These are phyloP conservation scores for Candida stauntonica DNA, from an alignment of 805 yeast species.

Conservation along the genomic window DNA sequence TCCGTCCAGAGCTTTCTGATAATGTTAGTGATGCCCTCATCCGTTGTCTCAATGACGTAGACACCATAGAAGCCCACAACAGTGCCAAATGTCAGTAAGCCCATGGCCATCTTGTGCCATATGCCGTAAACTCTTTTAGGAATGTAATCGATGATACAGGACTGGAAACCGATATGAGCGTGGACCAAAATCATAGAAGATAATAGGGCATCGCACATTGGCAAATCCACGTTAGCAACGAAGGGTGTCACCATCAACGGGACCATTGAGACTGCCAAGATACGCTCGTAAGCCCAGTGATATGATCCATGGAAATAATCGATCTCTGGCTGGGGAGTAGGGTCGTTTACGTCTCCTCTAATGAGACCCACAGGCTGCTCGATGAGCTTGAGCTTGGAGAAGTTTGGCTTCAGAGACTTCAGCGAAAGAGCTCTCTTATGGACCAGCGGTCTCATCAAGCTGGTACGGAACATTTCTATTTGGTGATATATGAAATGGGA, in stretches of 20 bases:
- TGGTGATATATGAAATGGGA: not conserved
- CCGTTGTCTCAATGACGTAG: slow-evolving; percentile 74
- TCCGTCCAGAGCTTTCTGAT: slow-evolving; percentile 38
- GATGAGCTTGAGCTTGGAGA: slow-evolving; percentile 38
- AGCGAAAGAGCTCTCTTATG: slow-evolving; percentile 5
- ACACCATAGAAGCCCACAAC: slow-evolving; percentile 70
- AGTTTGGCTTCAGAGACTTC: slow-evolving; percentile 25
- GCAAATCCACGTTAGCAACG: slow-evolving; percentile 43
- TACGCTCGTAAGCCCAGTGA: slow-evolving; percentile 72
- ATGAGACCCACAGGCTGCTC: slow-evolving; percentile 73
- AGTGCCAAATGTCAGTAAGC: slow-evolving; percentile 68
- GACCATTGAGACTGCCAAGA: slow-evolving; percentile 53
- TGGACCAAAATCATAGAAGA: slow-evolving; percentile 56
- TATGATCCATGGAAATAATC: slow-evolving; percentile 59
- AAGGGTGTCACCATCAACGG: slow-evolving; percentile 65
- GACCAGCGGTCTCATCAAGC: slow-evolving; percentile 7
- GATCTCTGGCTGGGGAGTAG: slow-evolving; percentile 56
- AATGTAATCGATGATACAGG: slow-evolving; percentile 83
- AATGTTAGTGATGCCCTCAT: slow-evolving; percentile 72
- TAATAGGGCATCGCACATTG: slow-evolving; percentile 52
- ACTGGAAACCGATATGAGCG: slow-evolving; percentile 65
- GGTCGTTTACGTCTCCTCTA: slow-evolving; percentile 69
- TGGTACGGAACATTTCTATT: slow-evolving; percentile 6
- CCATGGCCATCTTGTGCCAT: slow-evolving; percentile 66
- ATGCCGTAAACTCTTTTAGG: slow-evolving; percentile 82